Percentiles rank a stretch among this genome's conserved stretches.
Evolutionary conservation across 352 stramenopile species (phyloP).

Genomic region (Pythium pyrilobum): DNA sequence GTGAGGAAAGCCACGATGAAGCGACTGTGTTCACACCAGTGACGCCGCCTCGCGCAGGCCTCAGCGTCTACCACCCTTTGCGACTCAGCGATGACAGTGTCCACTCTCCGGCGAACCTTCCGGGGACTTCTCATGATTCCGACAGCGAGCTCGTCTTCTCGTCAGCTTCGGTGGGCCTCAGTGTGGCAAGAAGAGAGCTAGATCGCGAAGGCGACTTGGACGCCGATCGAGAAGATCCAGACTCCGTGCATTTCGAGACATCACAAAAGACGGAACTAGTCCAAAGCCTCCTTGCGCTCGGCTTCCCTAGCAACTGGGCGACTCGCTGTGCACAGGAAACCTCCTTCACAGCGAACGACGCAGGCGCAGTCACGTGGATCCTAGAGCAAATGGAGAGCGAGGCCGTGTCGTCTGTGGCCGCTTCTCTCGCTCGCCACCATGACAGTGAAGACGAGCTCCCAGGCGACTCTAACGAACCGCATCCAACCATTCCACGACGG

Average conservation of each 20-base stretch:
- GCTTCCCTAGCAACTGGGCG: conserved; percentile 80
- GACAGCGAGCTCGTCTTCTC: neutral
- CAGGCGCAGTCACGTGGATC: conserved; percentile 82
- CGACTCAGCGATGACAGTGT: too few species aligned
- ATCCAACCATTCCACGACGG: neutral
- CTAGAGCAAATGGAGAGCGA: conserved; percentile 88
- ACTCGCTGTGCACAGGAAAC: conserved; percentile 56
- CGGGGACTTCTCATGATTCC: too few species aligned
- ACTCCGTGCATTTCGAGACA: neutral
- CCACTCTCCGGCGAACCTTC: too few species aligned
- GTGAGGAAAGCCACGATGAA: too few species aligned
- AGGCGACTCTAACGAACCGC: neutral
- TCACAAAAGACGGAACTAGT: conserved; percentile 47
- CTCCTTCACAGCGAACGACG: conserved; percentile 42
- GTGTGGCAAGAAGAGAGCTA: neutral
- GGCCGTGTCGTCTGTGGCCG: neutral
- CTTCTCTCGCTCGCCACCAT: neutral
- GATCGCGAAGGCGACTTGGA: neutral
- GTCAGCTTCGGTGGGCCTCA: neutral
- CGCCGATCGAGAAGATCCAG: neutral
- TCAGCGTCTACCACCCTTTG: too few species aligned
- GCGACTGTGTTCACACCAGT: too few species aligned
- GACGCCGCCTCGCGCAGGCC: too few species aligned
- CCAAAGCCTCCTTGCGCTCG: conserved; percentile 73
- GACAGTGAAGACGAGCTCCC: neutral